Conservation (phyloP, 345 rosid genomes). For the Acer yangbiense region DNA sequence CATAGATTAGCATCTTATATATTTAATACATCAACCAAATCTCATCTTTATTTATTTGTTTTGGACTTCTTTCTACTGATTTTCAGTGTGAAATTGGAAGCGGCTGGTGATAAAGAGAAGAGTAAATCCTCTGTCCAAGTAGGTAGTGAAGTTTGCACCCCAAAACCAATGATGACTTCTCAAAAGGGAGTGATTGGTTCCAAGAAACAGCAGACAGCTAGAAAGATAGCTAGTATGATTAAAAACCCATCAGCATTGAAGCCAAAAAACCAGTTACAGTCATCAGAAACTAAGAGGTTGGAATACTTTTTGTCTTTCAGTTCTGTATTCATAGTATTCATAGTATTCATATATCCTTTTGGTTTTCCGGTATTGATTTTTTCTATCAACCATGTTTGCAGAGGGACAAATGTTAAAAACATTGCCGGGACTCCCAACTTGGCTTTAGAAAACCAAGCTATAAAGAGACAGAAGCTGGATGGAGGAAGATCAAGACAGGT, state of each 20-base stretch:
- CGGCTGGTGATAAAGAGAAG: constrained; percentile 39
- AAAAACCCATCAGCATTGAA: constrained; percentile 65
- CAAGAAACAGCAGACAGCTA: constrained; percentile 67
- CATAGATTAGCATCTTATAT: not conserved
- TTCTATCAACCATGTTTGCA: constrained; percentile 19
- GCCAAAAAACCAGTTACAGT: constrained; percentile 46
- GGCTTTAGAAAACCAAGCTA: constrained; percentile 89
- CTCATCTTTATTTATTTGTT: constrained; percentile 16
- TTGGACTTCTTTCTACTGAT: constrained; percentile 17
- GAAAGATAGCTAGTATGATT: constrained; percentile 53
- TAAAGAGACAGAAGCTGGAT: constrained; percentile 94
- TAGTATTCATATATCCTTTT: not conserved
- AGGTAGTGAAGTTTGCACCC: constrained; percentile 51
- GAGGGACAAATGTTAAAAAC: constrained; percentile 40
- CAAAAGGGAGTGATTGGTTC: constrained; percentile 39
- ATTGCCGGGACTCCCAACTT: constrained; percentile 49
- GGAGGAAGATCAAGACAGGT: constrained; percentile 94
- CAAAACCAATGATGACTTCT: constrained; percentile 35
- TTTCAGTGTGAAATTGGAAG: constrained; percentile 25
- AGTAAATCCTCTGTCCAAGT: constrained; percentile 25
- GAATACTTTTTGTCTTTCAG: constrained; percentile 3
- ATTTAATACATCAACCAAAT: not conserved
- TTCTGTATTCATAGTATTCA: not conserved
- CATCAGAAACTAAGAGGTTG: constrained; percentile 50
- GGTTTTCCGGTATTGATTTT: not conserved